Percentiles rank a stretch among this genome's conserved stretches.
These are phyloP conservation scores for Hypomontagnella submonticulosa DNA, from an alignment of 495 filamentous ascomycete species.

Conservation along the genomic window DNA sequence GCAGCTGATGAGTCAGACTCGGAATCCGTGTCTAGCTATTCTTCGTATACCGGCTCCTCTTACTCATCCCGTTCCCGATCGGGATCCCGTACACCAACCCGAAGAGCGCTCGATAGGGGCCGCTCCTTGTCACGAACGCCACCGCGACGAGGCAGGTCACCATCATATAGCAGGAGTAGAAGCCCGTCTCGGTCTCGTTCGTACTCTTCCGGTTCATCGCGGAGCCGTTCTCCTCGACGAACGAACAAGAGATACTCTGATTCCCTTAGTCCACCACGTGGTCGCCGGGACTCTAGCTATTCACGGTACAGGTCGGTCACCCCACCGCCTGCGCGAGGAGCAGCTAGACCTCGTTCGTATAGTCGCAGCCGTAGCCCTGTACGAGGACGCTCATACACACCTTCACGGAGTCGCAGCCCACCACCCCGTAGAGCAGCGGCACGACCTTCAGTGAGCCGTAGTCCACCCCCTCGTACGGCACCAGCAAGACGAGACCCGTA, in stretches of 20 bases:
- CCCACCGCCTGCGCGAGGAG: constrained; percentile 34
- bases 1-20: constrained; percentile 66
- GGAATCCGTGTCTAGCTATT: constrained; percentile 73
- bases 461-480: constrained; percentile 45
- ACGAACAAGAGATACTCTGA: constrained; percentile 23
- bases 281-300: constrained; percentile 34
- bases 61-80: constrained; percentile 63
- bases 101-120: constrained; percentile 44
- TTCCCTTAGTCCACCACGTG: constrained; percentile 37
- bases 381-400: constrained; percentile 39
- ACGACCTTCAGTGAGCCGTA: constrained; percentile 25
- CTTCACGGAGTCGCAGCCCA: constrained; percentile 43
- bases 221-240: constrained; percentile 36
- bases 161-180: constrained; percentile 56
- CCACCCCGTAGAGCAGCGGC: constrained; percentile 36
- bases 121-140: constrained; percentile 57
- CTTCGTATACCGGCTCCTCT: constrained; percentile 68
- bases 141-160: constrained; percentile 47
- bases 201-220: constrained; percentile 39
- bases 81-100: constrained; percentile 51
- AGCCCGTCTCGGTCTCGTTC: constrained; percentile 55
- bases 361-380: constrained; percentile 35
- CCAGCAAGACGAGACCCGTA: constrained; percentile 42
- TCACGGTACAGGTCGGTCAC: constrained; percentile 47
- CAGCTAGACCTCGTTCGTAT: constrained; percentile 35